phyloP scores from a whole-genome alignment of 2,329 filamentous ascomycete genomes.

The Colletotrichum abscissum region DNA sequence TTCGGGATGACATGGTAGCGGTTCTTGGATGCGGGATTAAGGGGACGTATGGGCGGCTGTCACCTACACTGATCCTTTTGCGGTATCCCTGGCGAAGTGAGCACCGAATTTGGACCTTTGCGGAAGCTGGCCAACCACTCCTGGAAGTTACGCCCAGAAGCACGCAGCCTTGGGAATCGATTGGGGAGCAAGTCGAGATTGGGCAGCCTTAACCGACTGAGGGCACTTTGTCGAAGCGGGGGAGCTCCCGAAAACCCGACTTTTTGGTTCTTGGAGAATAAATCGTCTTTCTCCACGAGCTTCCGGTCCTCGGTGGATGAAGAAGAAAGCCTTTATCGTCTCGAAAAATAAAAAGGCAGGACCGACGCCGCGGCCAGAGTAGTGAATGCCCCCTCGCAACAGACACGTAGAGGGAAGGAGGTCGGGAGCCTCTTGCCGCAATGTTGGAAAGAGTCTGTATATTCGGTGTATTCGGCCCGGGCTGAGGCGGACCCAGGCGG shows the following conservation, averaged over 20 bases:
- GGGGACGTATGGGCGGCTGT: not conserved
- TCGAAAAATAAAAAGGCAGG: not conserved
- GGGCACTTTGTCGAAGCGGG: not conserved
- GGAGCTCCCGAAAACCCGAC: not conserved
- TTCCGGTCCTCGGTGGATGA: not conserved
- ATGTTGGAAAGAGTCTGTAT: not conserved
- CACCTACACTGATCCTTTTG: not conserved
- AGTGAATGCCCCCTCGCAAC: not conserved
- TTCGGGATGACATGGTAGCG: conserved; percentile 18
- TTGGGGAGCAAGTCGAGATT: not conserved
- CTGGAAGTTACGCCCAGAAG: not conserved
- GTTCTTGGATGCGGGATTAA: not conserved
- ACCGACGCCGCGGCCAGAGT: not conserved
- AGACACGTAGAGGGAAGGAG: not conserved
- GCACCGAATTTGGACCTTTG: not conserved
- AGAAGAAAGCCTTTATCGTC: not conserved
- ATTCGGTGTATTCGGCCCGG: conserved; percentile 13
- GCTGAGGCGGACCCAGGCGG: not conserved
- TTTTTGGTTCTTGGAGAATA: not conserved
- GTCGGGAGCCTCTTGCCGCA: not conserved
- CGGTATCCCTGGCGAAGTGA: not conserved
- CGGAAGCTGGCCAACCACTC: not conserved
- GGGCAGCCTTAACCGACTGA: not conserved
- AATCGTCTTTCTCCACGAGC: not conserved
- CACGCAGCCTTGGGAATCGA: not conserved